Conservation (phyloP, 306 rosid genomes). For the Vicia villosa region DNA sequence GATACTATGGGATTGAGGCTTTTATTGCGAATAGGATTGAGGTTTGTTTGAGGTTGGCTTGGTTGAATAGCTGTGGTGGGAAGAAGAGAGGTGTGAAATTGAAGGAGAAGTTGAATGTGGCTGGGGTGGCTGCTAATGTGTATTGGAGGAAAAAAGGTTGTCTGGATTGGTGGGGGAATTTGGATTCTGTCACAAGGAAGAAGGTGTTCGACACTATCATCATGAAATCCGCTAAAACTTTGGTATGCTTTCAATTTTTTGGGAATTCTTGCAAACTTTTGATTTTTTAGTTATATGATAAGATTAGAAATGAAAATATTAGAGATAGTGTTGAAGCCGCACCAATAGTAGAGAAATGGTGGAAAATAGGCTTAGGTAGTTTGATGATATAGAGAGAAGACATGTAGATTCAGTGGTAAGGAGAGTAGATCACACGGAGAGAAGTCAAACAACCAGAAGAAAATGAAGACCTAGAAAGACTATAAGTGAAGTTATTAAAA, state of each 20-base stretch:
- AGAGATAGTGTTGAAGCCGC: no score
- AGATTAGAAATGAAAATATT: no score
- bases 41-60: slow-evolving; percentile 80
- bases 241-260: slow-evolving; percentile 57
- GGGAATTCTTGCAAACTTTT: slow-evolving; percentile 18
- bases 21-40: slow-evolving; percentile 76
- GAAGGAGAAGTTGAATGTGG: slow-evolving; percentile 69
- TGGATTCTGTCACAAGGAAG: slow-evolving; percentile 56
- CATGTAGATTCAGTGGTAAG: no score
- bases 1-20: slow-evolving; percentile 73
- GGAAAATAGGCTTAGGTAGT: no score
- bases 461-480: no score
- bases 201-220: slow-evolving; percentile 54
- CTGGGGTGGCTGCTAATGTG: slow-evolving; percentile 60
- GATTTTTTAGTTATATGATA: not conserved
- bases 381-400: no score
- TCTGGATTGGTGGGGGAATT: slow-evolving; percentile 79
- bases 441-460: no score
- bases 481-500: no score
- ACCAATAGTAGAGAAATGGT: no score
- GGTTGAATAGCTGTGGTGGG: slow-evolving; percentile 61
- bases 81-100: slow-evolving; percentile 74
- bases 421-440: no score
- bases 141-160: slow-evolving; percentile 94
- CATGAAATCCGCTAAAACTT: slow-evolving; percentile 63